A percentile compares a stretch with the other conserved stretches of the same genome.
These are phyloP conservation scores for Pseudopithomyces maydicus DNA, from an alignment of 2,329 filamentous ascomycete species.

Conservation along the genomic window DNA sequence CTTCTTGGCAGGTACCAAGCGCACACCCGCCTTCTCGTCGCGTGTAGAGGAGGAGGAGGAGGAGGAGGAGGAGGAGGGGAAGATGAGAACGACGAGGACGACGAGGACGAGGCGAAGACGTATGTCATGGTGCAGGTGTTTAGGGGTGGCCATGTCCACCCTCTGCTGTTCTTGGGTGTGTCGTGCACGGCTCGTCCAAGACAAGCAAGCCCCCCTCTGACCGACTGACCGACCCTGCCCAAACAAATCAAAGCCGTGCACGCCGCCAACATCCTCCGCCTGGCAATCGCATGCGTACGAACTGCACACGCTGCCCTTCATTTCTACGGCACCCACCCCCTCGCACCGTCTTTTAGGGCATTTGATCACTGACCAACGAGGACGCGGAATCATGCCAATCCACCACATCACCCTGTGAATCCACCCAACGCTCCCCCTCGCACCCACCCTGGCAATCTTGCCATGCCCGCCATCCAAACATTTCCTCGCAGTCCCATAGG, in stretches of 20 bases:
- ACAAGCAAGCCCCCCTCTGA: conserved; percentile 13
- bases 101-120: no score
- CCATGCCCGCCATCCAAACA: conserved; percentile 35
- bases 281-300: conserved; percentile 6
- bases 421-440: conserved; percentile 19
- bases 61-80: no score
- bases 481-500: conserved; percentile 37
- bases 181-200: conserved; percentile 10
- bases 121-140: no score
- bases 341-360: not conserved
- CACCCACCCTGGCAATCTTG: conserved; percentile 12
- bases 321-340: not conserved
- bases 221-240: conserved; percentile 6
- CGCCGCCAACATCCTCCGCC: conserved; percentile 3
- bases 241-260: conserved; percentile 8
- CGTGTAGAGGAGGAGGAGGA: not conserved
- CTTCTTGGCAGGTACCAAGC: conserved; percentile 3
- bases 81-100: no score
- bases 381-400: not conserved
- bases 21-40: not conserved
- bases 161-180: conserved; percentile 3
- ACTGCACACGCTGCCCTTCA: conserved; percentile 8
- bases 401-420: conserved; percentile 7
- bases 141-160: no score
- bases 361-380: not conserved